These are phyloP conservation scores for Biscogniauxia sp. DNA, from an alignment of 2,329 filamentous ascomycete genomes.

Conservation along the genomic window DNA sequence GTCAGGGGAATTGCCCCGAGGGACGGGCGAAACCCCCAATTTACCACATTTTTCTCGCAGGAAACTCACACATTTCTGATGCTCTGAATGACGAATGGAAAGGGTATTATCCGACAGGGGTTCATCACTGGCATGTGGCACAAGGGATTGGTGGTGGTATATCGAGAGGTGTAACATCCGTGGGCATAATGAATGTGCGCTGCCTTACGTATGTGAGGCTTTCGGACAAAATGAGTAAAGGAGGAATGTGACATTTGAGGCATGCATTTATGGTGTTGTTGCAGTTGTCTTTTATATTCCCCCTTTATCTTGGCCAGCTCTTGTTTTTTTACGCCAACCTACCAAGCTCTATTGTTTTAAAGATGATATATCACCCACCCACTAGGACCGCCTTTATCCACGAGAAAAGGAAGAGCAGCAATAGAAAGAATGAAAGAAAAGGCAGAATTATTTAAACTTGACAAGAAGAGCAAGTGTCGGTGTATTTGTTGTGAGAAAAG, in stretches of 20 bases:
- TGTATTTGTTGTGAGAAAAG: neutral
- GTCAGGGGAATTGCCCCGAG: neutral
- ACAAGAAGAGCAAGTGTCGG: neutral
- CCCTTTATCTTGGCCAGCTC: too few species aligned
- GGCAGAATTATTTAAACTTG: neutral
- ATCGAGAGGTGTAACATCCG: neutral
- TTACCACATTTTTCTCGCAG: neutral
- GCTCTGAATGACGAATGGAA: neutral
- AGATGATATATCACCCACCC: neutral
- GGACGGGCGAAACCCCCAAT: neutral
- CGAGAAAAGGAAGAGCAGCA: neutral
- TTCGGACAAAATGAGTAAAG: neutral
- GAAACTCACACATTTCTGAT: neutral
- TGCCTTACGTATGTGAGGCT: neutral
- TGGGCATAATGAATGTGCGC: neutral
- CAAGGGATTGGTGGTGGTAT: neutral
- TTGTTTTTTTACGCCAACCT: too few species aligned
- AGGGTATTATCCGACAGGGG: neutral
- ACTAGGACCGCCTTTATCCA: neutral
- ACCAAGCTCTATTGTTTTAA: neutral
- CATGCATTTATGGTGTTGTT: neutral
- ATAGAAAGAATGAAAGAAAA: too few species aligned
- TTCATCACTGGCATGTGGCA: neutral
- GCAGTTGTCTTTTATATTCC: neutral
- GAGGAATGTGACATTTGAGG: neutral